Percentiles rank a stretch among this genome's conserved stretches.
These are phyloP conservation scores for Cystobasidium ongulense DNA, from an alignment of 768 basidiomycete genomes.

Conservation along the genomic window DNA sequence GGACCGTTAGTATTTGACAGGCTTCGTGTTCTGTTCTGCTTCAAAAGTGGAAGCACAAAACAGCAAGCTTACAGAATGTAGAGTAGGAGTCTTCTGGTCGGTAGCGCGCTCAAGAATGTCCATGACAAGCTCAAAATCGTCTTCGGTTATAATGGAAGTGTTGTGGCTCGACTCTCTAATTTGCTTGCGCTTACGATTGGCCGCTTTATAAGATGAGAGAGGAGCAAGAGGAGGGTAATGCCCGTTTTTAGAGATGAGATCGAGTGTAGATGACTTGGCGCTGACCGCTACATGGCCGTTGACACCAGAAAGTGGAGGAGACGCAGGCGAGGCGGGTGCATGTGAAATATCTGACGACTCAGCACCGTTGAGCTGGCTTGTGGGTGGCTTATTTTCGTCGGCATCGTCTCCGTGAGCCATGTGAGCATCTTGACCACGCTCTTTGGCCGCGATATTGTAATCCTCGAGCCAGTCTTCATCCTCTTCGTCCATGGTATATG, in stretches of 20 bases:
- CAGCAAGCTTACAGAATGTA: slow-evolving; percentile 66
- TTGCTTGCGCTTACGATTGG: slow-evolving; percentile 44
- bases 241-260: slow-evolving; percentile 8
- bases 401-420: slow-evolving; percentile 9
- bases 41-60: background rate
- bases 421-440: background rate
- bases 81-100: slow-evolving; percentile 76
- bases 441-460: slow-evolving; percentile 65
- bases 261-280: background rate
- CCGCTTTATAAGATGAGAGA: slow-evolving; percentile 39
- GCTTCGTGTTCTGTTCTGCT: no score
- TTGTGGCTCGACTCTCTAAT: slow-evolving; percentile 57
- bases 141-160: slow-evolving; percentile 59
- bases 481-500: slow-evolving; percentile 92
- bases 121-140: slow-evolving; percentile 93
- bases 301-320: background rate
- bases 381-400: slow-evolving; percentile 53
- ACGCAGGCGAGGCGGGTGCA: background rate
- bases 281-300: background rate
- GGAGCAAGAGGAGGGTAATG: slow-evolving; percentile 19
- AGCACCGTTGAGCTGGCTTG: slow-evolving; percentile 11
- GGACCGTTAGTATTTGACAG: background rate
- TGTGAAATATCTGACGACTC: background rate
- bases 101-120: slow-evolving; percentile 84
- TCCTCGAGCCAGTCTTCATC: slow-evolving; percentile 90